These are phyloP conservation scores for Suaeda aralocaspica DNA, from an alignment of 148 eudicot genomes.

Conservation along the genomic window DNA sequence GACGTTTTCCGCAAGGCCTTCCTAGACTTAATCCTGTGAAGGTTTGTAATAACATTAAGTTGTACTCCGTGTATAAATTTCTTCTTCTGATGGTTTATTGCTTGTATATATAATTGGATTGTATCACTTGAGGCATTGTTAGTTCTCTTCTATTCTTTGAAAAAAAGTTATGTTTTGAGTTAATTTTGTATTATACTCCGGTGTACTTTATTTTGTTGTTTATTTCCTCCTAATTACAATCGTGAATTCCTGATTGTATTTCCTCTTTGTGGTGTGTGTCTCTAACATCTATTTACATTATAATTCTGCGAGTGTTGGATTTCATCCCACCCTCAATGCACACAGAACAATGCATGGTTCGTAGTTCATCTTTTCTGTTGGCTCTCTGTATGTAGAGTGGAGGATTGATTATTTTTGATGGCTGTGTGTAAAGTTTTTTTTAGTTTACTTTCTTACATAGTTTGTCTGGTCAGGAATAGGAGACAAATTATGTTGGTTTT, in stretches of 20 bases:
- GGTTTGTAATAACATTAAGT: slow-evolving; percentile 49
- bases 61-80: background rate
- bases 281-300: too few relatives aligned
- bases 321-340: too few relatives aligned
- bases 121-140: background rate
- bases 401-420: background rate
- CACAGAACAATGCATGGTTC: background rate
- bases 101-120: background rate
- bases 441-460: background rate
- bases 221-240: background rate
- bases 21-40: slow-evolving; percentile 95
- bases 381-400: background rate
- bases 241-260: background rate
- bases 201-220: background rate
- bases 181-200: background rate
- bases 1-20: slow-evolving; percentile 86
- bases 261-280: too few relatives aligned
- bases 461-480: background rate
- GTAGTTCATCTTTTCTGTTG: background rate
- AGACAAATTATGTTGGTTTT: background rate
- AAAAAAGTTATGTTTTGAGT: background rate
- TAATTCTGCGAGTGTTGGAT: too few relatives aligned
- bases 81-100: background rate
- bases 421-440: background rate
- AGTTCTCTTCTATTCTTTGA: background rate